A percentile compares a stretch with the other conserved stretches of the same genome.
Conservation (phyloP, 441 rosid species). For the Kokia cookei region DNA sequence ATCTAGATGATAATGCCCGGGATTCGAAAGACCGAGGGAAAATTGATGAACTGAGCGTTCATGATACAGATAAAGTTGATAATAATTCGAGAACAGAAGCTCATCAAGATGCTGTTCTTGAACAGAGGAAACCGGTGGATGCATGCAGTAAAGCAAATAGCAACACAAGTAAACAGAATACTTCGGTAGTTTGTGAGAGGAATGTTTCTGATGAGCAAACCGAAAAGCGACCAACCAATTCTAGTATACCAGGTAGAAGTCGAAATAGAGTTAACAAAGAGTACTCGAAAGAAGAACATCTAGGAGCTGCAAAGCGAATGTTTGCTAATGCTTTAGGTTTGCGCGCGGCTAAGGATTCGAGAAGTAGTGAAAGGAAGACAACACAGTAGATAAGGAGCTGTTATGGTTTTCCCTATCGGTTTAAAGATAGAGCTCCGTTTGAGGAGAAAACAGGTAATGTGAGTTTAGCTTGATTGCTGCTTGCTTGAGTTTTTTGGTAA, state of each 20-base stretch:
- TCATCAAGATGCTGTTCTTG: conserved; percentile 6
- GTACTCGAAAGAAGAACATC: conserved; percentile 38
- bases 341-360: conserved; percentile 26
- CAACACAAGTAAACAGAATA: background rate
- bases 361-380: conserved; percentile 26
- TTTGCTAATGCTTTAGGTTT: conserved; percentile 63
- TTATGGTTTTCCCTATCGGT: background rate
- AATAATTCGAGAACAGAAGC: conserved; percentile 17
- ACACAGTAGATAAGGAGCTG: background rate
- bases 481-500: background rate
- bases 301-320: conserved; percentile 67
- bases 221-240: conserved; percentile 11
- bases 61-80: conserved; percentile 19
- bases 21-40: conserved; percentile 16
- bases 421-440: background rate
- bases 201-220: conserved; percentile 9
- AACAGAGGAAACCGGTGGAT: conserved; percentile 4
- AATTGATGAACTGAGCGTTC: conserved; percentile 7
- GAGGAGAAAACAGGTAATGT: background rate
- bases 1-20: conserved; percentile 7
- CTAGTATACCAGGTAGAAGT: conserved; percentile 15
- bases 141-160: conserved; percentile 11
- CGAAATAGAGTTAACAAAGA: conserved; percentile 26
- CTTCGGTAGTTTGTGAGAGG: conserved; percentile 18
- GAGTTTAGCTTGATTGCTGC: background rate